Base-by-base conservation (phyloP, 129 eudicot species). In the Calendula officinalis region DNA sequence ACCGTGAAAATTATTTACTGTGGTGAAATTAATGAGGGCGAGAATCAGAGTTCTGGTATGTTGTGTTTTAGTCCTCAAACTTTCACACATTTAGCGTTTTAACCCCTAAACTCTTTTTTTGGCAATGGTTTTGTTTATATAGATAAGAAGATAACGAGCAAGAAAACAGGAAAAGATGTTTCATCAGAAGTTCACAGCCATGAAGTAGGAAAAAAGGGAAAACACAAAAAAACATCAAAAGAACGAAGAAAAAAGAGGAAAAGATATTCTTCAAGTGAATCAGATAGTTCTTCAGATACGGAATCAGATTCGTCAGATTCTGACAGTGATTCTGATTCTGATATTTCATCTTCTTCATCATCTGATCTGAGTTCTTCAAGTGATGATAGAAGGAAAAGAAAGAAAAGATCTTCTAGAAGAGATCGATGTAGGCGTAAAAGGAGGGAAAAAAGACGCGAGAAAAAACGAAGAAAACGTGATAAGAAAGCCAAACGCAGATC, bases 361-460 rank as follows among this genome's bases (percentile, higher is more conserved):
- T 81, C 95, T 60, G 95, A 80, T 17, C 38, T 71, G 7, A 94
- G 99, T 65, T 94, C 99, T 14, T 94, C 99, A 73, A 86, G 99
- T 62, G 95, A 88, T 77, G 95, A 82, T 41, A 85, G 84, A 67
- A 89, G 81, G 13, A 85, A 66, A 81, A 94, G 78, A 82, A 79
- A 89, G 73, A 94, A 94, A 74, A 83, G 96, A 81, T 77, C 79
- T n/a, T 78, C 90, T 9, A 94, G 80, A 71, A 86, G 80, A 75
- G 90, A 80, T 38, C 87, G 82, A 36, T 74, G 80, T 74, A 88
- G 69, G 64, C 97, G 86, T 7, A 94, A 83, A 72, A 78, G 71
- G 70, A 82, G 60, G 72, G 99, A 94, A 36, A 78, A 59, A 37
- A 73, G 75, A 61, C 99, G 79, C 32, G 99, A 79, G 16, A 88